Evolutionary conservation across 148 eudicot genomes (phyloP), one percentile per base, ranked within the genome.

Genomic region (Rhododendron molle): DNA sequence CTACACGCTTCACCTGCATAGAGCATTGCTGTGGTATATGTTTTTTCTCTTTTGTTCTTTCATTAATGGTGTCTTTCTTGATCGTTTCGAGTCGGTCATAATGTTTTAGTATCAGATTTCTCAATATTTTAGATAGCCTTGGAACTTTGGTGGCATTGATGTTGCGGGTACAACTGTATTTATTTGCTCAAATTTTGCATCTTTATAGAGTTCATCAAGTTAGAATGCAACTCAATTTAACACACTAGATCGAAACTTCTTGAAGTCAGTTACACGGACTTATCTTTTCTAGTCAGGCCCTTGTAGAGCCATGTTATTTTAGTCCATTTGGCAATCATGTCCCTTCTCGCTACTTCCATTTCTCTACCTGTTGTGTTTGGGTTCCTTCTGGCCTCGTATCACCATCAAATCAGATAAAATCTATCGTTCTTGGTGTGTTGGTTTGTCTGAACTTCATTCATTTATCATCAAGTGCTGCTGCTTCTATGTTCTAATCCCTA

Each of bases 51-150:
- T 32, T 15, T 69, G 34, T 32, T 28, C 56, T 60, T 26, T 44
- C 46, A 76, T 26, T 81, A 21, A 30, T 28, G 83, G 80, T 76
- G 28, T 80, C 56, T 26, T n/a, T 85, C 74, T 82, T 82, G 49
- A 71, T 83, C 5, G 16, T 3, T 34, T 81, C 9, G 32, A 36
- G 72, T 58, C 21, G 2, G 50, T 83, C 26, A 71, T 67, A 6
- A 8, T 80, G 16, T 23, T 18, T 9, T 52, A 15, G 34, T 28
- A 80, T 78, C 52, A n/a, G 11, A 3, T 44, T 78, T 40, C 12
- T 11, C 71, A n/a, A 7, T 76, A 76, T 16, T 7, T 36, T 6
- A 76, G 46, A 18, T 15, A 7, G 46, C 78, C 78, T 74, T 74
- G 26, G 47, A 38, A 74, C 78, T 74, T 13, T 74, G 11, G 47